Percentiles rank a stretch among this genome's conserved stretches.
phyloP scores from a whole-genome alignment of 2,329 filamentous ascomycete genomes.

The Exophiala phaeomuriformis region DNA sequence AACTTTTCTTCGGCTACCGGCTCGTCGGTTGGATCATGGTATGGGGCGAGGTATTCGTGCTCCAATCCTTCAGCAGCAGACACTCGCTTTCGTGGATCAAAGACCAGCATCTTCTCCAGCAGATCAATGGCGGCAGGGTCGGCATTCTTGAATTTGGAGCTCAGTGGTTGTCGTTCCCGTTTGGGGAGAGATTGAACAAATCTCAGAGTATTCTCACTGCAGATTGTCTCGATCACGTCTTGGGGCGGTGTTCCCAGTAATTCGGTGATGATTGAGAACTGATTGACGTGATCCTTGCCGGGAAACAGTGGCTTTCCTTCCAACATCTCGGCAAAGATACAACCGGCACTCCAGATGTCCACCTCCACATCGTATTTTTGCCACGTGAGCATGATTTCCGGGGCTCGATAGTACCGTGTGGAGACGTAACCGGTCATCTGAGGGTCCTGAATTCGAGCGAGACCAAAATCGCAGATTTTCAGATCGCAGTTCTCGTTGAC shows the following conservation, averaged over 20 bases:
- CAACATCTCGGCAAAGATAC: conserved; percentile 98
- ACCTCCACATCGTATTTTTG: conserved; percentile 99
- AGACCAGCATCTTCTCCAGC: conserved; percentile 93
- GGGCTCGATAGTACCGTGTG: conserved; percentile 95
- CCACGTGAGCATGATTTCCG: conserved; percentile 99
- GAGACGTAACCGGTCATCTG: conserved; percentile 99
- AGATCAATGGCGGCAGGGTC: conserved; percentile 89
- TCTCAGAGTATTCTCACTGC: conserved; percentile 93
- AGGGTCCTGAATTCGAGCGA: conserved; percentile 95
- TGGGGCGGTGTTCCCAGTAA: conserved; percentile 91
- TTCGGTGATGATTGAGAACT: conserved; percentile 99
- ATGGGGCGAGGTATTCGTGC: conserved; percentile 89
- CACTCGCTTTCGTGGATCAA: conserved; percentile 93
- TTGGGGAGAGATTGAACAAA: conserved; percentile 97
- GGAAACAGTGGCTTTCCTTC: conserved; percentile 97
- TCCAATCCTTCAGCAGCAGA: conserved; percentile 77
- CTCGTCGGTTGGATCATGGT: conserved; percentile 96
- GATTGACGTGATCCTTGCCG: conserved; percentile 98
- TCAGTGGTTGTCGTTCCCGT: conserved; percentile 79
- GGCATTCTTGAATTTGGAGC: conserved; percentile 89
- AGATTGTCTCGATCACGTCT: conserved; percentile 97
- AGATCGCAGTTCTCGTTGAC: conserved; percentile 99
- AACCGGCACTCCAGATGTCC: conserved; percentile 98
- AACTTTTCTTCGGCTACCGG: conserved; percentile 95
- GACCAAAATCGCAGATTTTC: conserved; percentile 98